Evolutionary conservation across 164 flowering plant genomes (phyloP).

Genomic region (Kingdonia uniflora): DNA sequence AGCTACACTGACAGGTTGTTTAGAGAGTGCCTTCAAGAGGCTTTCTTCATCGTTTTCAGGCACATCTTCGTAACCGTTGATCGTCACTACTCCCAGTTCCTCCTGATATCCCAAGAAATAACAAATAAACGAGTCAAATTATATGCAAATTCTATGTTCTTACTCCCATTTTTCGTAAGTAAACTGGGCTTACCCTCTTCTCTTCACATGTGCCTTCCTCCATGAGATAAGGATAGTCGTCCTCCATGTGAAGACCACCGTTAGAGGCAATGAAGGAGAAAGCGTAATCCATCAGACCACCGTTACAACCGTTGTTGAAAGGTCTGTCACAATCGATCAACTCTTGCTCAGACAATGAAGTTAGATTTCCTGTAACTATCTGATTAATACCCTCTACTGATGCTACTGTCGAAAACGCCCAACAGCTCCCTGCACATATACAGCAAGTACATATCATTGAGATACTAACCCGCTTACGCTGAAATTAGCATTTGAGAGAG

Average conservation of each 20-base stretch:
- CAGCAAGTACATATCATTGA: too few relatives aligned
- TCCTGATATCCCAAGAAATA: slow-evolving; percentile 17
- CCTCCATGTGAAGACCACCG: slow-evolving; percentile 57
- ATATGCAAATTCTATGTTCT: too few relatives aligned
- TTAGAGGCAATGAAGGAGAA: slow-evolving; percentile 42
- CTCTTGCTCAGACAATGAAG: slow-evolving; percentile 76
- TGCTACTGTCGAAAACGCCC: slow-evolving; percentile 88
- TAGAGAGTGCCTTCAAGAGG: slow-evolving; percentile 73
- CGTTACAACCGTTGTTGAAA: slow-evolving; percentile 65
- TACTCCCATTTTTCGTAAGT: too few relatives aligned
- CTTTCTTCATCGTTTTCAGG: slow-evolving; percentile 47
- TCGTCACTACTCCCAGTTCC: slow-evolving; percentile 28
- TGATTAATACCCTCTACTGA: slow-evolving; percentile 87
- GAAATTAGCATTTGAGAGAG: too few relatives aligned
- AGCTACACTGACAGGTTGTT: slow-evolving; percentile 88
- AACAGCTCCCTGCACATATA: slow-evolving; percentile 58
- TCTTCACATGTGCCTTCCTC: slow-evolving; percentile 53
- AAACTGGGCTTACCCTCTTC: slow-evolving; percentile 29
- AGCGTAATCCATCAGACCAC: slow-evolving; percentile 77
- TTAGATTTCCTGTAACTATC: slow-evolving; percentile 65
- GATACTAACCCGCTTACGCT: too few relatives aligned
- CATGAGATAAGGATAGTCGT: slow-evolving; percentile 68
- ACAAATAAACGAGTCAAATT: not conserved
- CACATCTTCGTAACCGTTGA: slow-evolving; percentile 50
- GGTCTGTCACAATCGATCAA: slow-evolving; percentile 63